Base-by-base conservation (phyloP, 495 filamentous ascomycete genomes). In the Astrocystis sublimbata region DNA sequence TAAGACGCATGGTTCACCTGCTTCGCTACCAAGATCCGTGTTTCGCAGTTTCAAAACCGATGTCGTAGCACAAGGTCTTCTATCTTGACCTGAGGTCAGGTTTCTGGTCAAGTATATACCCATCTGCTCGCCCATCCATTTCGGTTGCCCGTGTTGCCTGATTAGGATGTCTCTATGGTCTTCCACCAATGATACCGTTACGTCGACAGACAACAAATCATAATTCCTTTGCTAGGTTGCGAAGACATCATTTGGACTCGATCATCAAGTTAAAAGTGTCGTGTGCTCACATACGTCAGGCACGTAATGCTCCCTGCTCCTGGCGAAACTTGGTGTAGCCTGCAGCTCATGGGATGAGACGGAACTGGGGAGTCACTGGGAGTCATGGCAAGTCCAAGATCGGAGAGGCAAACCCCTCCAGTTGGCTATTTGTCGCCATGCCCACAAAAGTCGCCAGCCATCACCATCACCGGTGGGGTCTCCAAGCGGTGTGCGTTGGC, bases 141-240 rank as follows among this genome's bases (percentile, higher is more conserved):
- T 8, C 26, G 24, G 9, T 21, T 52, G 49, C 4, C 35, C 49
- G 8, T 12, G 30, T 52, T 52, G n/a, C 55, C 55, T 47, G 41
- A 41, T 58, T 36, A 23, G 30, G 41, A 31, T 41, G 56, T 28
- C 50, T 19, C 19, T 45, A 19, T n/a, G 43, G 50, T 59, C 23
- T 36, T 59, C 56, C 56, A 59, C 56, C 41, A 59, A 59, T 59
- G 21, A 19, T 24, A 38, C 21, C 21, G 13, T 12, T 28, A 40
- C 10, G 21, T 41, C 4, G 5, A 15, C 19, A n/a, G 19, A 42
- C 7, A n/a, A n/a, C n/a, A n/a, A n/a, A n/a, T n/a, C n/a, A n/a
- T n/a, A n/a, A n/a, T n/a, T n/a, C n/a, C n/a, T n/a, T n/a, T n/a
- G n/a, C n/a, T n/a, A n/a, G n/a, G n/a, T n/a, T 24, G 42, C 21